These are phyloP conservation scores for Arxiozyma telluris DNA, from an alignment of 1,139 yeast genomes.

Conservation along the genomic window DNA sequence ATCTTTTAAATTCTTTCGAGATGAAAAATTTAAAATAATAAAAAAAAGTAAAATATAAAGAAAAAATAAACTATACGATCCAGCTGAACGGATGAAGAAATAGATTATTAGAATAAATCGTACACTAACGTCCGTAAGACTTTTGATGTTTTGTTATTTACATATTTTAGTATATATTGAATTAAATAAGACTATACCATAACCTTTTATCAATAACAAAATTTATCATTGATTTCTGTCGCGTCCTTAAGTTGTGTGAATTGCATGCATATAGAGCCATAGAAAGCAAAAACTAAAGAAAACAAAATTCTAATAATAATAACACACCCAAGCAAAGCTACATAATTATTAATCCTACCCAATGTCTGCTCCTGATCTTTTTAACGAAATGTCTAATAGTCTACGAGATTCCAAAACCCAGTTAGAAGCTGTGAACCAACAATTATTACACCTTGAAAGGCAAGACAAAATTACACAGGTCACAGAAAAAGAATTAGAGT, in stretches of 20 bases:
- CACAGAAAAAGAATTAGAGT: slow-evolving; percentile 47
- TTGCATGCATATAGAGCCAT: neutral
- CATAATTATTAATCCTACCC: neutral
- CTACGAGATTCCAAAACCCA: slow-evolving; percentile 53
- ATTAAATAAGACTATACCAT: no score
- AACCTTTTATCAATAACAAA: neutral
- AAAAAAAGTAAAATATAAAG: no score
- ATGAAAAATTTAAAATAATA: no score
- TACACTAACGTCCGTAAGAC: neutral
- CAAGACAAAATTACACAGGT: slow-evolving; percentile 49
- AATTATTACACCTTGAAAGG: slow-evolving; percentile 47
- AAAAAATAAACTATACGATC: neutral
- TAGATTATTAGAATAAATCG: no score
- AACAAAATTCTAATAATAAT: slow-evolving; percentile 27
- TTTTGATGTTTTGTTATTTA: no score
- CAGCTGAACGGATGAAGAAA: neutral
- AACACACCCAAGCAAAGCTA: neutral
- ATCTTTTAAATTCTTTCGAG: no score
- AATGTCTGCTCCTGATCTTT: slow-evolving; percentile 22
- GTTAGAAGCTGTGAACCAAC: slow-evolving; percentile 52
- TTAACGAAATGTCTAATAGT: slow-evolving; percentile 55
- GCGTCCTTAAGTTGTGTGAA: neutral
- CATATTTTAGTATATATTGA: neutral
- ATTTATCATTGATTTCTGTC: neutral
- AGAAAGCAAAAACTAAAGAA: neutral